Conservation (phyloP, 2,329 filamentous ascomycete species). For the Dendrostoma leiphaemia region DNA sequence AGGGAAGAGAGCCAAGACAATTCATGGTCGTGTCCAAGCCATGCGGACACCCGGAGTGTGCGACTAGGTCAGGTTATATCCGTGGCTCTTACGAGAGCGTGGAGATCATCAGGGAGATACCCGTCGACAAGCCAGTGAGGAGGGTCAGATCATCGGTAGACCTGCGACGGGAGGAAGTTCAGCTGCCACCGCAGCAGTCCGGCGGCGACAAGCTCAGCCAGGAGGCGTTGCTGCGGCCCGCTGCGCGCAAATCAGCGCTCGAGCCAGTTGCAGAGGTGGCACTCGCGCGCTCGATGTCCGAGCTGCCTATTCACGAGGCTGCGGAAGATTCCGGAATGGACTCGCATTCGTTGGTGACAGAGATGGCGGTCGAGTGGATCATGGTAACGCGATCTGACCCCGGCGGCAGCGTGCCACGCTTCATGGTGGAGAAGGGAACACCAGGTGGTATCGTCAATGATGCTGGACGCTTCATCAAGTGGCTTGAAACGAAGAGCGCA, state of each 20-base stretch:
- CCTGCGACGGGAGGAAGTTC: conserved; percentile 31
- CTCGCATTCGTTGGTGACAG: conserved; percentile 24
- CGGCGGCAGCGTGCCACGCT: conserved; percentile 82
- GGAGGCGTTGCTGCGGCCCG: conserved; percentile 43
- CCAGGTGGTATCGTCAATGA: conserved; percentile 77
- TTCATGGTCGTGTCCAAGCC: conserved; percentile 89
- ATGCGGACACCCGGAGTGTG: conserved; percentile 72
- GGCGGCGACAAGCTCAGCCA: conserved; percentile 27
- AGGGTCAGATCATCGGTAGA: conserved; percentile 45
- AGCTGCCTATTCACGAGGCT: conserved; percentile 8
- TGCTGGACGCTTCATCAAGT: conserved; percentile 77
- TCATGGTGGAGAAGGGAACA: conserved; percentile 88
- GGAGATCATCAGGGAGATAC: conserved; percentile 84
- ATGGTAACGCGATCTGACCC: conserved; percentile 91
- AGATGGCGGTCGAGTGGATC: conserved; percentile 74
- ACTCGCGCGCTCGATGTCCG: conserved; percentile 3
- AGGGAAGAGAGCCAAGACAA: conserved; percentile 59
- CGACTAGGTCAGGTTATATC: conserved; percentile 69
- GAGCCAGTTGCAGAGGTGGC: not conserved
- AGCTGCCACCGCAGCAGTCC: conserved; percentile 24
- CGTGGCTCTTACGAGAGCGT: conserved; percentile 88
- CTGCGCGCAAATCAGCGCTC: conserved; percentile 26
- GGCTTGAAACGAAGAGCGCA: conserved; percentile 50
- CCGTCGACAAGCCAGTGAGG: conserved; percentile 45
- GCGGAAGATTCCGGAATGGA: conserved; percentile 5